These are phyloP conservation scores for Starmerella tilneyi DNA, from an alignment of 805 yeast species.

Conservation along the genomic window DNA sequence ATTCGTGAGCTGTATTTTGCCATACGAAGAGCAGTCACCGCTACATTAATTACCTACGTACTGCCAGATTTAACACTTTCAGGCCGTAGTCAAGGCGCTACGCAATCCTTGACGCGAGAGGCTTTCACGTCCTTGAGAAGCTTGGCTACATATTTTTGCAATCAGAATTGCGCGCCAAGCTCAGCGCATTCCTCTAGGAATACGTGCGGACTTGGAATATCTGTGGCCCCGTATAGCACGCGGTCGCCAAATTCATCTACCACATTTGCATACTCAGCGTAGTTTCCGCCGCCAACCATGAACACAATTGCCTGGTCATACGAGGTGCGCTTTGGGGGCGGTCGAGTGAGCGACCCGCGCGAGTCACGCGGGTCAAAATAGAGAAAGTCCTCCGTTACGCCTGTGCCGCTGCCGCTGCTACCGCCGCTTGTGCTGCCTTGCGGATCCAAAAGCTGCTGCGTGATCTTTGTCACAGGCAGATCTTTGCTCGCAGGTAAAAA, in stretches of 20 bases:
- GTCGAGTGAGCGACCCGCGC: constrained; percentile 81
- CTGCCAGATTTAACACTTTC: no score
- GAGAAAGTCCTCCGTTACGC: constrained; percentile 58
- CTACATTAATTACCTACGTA: no score
- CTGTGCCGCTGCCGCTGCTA: constrained; percentile 30
- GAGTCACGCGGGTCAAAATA: constrained; percentile 79
- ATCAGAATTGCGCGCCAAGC: constrained; percentile 25
- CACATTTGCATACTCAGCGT: constrained; percentile 83
- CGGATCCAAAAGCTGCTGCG: constrained; percentile 88
- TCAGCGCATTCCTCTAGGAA: constrained; percentile 30
- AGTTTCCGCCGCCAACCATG: constrained; percentile 95
- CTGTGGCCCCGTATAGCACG: constrained; percentile 81
- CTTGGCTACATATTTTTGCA: no score
- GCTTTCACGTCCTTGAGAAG: no score
- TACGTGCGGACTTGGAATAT: constrained; percentile 30
- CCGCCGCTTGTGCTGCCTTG: constrained; percentile 17
- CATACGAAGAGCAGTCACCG: no score
- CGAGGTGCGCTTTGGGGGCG: constrained; percentile 65
- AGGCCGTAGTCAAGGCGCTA: no score
- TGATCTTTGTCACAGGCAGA: constrained; percentile 80
- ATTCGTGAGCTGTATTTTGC: no score
- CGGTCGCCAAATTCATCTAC: constrained; percentile 65
- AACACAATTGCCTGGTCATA: constrained; percentile 79
- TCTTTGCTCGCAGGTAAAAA: constrained; percentile 79
- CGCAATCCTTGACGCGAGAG: no score